These are phyloP conservation scores for Rauvolfia tetraphylla DNA, from an alignment of 257 asterid species.

Conservation along the genomic window DNA sequence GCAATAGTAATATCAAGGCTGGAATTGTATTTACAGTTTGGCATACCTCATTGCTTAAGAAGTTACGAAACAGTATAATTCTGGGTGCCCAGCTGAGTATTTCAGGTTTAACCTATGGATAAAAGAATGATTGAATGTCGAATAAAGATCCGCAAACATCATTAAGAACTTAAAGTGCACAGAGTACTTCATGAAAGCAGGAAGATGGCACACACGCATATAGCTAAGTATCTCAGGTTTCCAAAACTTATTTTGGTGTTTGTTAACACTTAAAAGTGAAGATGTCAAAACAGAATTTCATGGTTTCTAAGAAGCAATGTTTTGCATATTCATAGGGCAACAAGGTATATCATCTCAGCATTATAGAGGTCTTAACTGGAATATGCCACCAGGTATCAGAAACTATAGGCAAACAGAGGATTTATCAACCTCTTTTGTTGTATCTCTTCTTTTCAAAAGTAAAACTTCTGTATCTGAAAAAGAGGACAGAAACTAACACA, in stretches of 20 bases:
- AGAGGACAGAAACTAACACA: neutral
- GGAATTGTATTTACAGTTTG: neutral
- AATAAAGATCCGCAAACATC: neutral
- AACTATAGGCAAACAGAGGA: neutral
- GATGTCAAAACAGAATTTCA: neutral
- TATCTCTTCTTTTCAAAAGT: neutral
- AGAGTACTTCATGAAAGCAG: neutral
- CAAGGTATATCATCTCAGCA: neutral
- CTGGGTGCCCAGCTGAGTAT: slow-evolving; percentile 80
- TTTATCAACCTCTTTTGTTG: neutral
- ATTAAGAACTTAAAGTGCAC: neutral
- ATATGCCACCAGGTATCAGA: neutral
- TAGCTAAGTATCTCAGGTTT: neutral
- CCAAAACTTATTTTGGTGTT: no score
- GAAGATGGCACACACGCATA: neutral
- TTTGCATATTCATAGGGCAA: neutral
- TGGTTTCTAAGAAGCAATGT: neutral
- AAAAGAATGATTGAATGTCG: neutral
- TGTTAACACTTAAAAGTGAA: neutral
- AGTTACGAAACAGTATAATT: slow-evolving; percentile 59
- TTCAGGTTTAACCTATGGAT: slow-evolving; percentile 74
- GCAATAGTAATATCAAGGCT: neutral
- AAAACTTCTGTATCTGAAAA: neutral
- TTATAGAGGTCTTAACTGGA: neutral
- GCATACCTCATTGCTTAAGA: slow-evolving; percentile 73